Evolutionary conservation across 2,329 filamentous ascomycete species (phyloP).

Genomic region (Neoarthrinium moseri): DNA sequence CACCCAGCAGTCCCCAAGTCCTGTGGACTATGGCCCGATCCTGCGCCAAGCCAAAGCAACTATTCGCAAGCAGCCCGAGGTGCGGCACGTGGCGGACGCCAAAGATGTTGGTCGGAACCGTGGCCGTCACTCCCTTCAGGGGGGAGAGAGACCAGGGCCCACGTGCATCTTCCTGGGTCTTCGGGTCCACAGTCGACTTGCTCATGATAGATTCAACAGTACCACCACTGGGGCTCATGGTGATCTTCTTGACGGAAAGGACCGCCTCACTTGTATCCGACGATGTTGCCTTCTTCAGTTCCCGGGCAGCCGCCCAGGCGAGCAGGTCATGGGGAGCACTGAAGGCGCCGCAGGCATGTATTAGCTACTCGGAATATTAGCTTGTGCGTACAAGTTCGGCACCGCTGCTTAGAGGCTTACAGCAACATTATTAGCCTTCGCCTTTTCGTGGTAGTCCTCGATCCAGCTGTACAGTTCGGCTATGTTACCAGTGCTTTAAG

Average conservation of each 20-base stretch:
- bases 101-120: constrained; percentile 10
- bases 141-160: constrained; percentile 17
- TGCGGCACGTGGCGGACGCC: constrained; percentile 13
- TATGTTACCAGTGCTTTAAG: not conserved
- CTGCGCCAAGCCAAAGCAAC: constrained; percentile 10
- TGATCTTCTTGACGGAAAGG: constrained; percentile 11
- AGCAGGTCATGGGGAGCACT: constrained; percentile 16
- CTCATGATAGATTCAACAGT: constrained; percentile 14
- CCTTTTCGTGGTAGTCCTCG: constrained; percentile 20
- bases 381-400: not conserved
- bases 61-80: constrained; percentile 14
- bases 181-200: constrained; percentile 6
- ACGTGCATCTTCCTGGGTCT: constrained; percentile 2
- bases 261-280: constrained; percentile 16
- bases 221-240: constrained; percentile 15
- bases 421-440: constrained; percentile 14
- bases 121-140: constrained; percentile 1
- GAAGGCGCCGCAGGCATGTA: constrained; percentile 17
- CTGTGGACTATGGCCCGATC: constrained; percentile 17
- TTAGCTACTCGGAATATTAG: constrained; percentile 13
- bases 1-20: constrained; percentile 19
- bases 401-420: constrained; percentile 10
- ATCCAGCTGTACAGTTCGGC: no score
- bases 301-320: constrained; percentile 12
- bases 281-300: constrained; percentile 11